Conservation (phyloP, 2,329 filamentous ascomycete genomes). For the Phialophora verrucosa region DNA sequence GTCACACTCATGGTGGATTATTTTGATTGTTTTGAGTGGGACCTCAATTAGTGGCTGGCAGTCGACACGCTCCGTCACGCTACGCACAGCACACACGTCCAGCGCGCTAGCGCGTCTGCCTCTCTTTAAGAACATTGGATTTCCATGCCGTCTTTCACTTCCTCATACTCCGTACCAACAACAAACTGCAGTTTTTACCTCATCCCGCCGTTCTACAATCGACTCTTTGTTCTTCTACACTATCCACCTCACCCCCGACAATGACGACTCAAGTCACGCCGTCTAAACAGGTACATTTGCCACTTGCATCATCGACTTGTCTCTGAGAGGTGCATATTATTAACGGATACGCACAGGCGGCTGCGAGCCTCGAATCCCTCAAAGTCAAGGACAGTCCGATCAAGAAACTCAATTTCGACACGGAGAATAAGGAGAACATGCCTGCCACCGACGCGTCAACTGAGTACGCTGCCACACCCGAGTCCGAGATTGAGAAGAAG, state of each 20-base stretch:
- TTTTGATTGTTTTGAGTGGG: conserved; percentile 20
- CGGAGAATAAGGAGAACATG: conserved; percentile 80
- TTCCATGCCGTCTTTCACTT: conserved; percentile 30
- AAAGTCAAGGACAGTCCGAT: conserved; percentile 87
- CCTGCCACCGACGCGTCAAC: conserved; percentile 60
- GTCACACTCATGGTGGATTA: conserved; percentile 13
- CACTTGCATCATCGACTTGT: conserved; percentile 45
- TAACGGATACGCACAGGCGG: conserved; percentile 66
- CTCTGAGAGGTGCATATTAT: conserved; percentile 46
- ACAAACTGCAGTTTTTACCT: conserved; percentile 5
- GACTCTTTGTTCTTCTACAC: conserved; percentile 26
- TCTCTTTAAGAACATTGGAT: conserved; percentile 21
- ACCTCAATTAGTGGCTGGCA: conserved; percentile 1
- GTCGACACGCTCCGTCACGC: conserved; percentile 12
- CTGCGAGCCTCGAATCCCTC: conserved; percentile 82
- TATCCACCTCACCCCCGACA: conserved; percentile 45
- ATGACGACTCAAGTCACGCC: conserved; percentile 80
- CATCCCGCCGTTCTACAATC: conserved; percentile 17
- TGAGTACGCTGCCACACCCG: conserved; percentile 57
- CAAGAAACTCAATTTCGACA: conserved; percentile 81
- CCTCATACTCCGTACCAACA: conserved; percentile 25
- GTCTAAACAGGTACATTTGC: conserved; percentile 70
- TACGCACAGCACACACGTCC: not conserved
- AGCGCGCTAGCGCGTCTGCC: conserved; percentile 20
- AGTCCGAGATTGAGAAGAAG: conserved; percentile 64